phyloP scores from a whole-genome alignment of 306 rosid genomes.

The Astragalus glycyphyllos region DNA sequence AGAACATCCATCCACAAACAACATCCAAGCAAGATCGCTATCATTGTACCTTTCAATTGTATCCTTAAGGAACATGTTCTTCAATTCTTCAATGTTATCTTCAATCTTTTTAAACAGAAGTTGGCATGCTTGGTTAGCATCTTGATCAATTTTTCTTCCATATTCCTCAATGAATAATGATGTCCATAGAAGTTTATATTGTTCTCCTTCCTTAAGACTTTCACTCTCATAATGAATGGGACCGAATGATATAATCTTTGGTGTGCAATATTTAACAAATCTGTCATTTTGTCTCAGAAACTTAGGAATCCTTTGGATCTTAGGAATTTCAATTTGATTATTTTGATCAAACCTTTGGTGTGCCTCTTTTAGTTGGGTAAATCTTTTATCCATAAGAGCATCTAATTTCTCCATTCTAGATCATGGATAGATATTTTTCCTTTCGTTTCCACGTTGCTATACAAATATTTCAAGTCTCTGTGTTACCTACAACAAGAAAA shows the following conservation, averaged over 20 bases:
- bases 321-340: background rate
- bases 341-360: background rate
- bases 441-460: no score
- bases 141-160: background rate
- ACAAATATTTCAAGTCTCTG: no score
- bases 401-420: no score
- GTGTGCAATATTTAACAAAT: background rate
- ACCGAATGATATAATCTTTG: constrained; percentile 9
- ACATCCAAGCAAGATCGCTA: constrained; percentile 9
- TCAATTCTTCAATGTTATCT: background rate
- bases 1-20: constrained; percentile 37
- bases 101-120: background rate
- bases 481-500: no score
- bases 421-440: no score
- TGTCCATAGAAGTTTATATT: constrained; percentile 6
- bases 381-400: background rate
- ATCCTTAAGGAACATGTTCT: background rate
- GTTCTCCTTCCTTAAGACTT: background rate
- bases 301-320: background rate
- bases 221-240: background rate
- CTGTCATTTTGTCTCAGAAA: constrained; percentile 1
- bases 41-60: background rate
- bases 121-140: background rate
- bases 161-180: background rate
- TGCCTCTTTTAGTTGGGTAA: background rate